Base-by-base conservation (phyloP, 805 yeast genomes). In the Lachancea quebecensis region DNA sequence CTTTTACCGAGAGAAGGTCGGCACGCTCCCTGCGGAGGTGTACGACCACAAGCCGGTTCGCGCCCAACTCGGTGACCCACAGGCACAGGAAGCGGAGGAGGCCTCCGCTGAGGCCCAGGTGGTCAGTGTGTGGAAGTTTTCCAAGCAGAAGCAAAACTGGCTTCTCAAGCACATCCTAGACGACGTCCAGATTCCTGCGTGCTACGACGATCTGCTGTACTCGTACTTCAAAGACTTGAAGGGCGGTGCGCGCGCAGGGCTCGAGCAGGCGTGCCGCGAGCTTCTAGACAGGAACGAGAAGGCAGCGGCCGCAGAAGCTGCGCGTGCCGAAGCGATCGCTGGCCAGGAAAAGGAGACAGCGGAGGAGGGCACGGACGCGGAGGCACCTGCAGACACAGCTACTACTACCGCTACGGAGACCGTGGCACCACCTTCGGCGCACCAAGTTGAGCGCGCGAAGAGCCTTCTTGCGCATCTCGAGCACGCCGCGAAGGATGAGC, bases 111-210 rank as follows among this genome's bases (percentile, higher is more conserved):
- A 44, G 16, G 39, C 39, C 10, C 48, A 31, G 17, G 59, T 59
- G 17, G 45, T 56, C n/a, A 60, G 56, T 14, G 53, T 62, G 16
- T 65, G 69, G 69, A 65, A 65, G 41, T 65, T 64, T 39, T 60
- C 66, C 30, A 65, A 65, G 40, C 66, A 61, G 34, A 65, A 65
- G 33, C 69, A 65, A 39, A 62, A 59, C 35, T 65, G 69, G 69
- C 46, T 65, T 27, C 46, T 64, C 25, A 65, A 64, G 35, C 62
- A 65, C 47, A 51, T 61, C 44, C 55, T 61, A 21, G 52, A 51
- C 27, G 34, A 47, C 2, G 58, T 55, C 6, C 60, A 54, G 32
- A 51, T 65, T 10, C 67, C 67, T 21, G 33, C 41, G 5, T 56
- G 50, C 31, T 63, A 58, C 38, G 54, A 65, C 44, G 51, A 47